Percentiles rank a stretch among this genome's conserved stretches.
Conservation (phyloP, 176 grass and related monocot species). For the Rhynchospora pubera region DNA sequence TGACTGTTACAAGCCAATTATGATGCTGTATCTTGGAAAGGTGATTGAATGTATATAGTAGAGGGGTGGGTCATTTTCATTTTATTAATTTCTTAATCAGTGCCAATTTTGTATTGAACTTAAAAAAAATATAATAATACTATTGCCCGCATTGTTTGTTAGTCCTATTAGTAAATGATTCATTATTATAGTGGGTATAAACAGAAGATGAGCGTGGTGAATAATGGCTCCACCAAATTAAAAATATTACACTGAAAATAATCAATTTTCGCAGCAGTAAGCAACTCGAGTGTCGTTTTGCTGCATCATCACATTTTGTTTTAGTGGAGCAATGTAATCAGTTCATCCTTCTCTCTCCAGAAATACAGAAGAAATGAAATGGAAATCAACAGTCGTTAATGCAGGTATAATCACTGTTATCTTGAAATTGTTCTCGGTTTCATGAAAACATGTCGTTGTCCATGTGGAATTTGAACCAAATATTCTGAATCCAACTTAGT, state of each 20-base stretch:
- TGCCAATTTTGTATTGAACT: slow-evolving; percentile 20
- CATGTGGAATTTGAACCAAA: background rate
- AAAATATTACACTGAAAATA: background rate
- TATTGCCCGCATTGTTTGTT: background rate
- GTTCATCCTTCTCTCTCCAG: background rate
- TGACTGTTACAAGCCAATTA: background rate
- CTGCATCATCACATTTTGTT: background rate
- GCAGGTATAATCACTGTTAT: background rate
- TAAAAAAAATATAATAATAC: slow-evolving; percentile 11
- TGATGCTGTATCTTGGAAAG: background rate
- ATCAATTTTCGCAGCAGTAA: background rate
- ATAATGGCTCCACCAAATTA: background rate
- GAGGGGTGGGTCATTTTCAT: background rate
- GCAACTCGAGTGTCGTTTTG: background rate
- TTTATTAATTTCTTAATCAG: background rate
- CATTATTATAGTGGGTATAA: background rate
- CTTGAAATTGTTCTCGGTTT: background rate
- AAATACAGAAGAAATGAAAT: background rate
- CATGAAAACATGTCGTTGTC: background rate
- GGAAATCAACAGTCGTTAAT: background rate
- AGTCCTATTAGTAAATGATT: background rate
- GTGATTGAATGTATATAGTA: slow-evolving; percentile 20
- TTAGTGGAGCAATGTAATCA: background rate
- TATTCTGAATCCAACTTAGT: background rate
- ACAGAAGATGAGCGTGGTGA: background rate